A percentile compares a stretch with the other conserved stretches of the same genome.
Conservation (phyloP, 169 alveolate genomes). For the Babesia caballi region DNA sequence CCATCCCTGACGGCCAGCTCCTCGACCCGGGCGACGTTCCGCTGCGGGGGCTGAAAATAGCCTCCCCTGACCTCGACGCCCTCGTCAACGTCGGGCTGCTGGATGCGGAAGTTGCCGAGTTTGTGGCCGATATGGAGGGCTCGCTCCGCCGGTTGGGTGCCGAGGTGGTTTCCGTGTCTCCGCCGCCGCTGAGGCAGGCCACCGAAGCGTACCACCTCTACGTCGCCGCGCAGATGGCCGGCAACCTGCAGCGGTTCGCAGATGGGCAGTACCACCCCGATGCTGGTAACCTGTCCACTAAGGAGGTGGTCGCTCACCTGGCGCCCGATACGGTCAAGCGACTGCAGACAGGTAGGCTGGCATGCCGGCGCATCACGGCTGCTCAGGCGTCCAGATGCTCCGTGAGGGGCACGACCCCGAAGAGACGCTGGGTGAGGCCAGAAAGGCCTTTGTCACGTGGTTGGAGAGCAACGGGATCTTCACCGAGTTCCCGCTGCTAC, state of each 20-base stretch:
- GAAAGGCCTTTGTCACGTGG: constrained; percentile 17
- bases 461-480: constrained; percentile 21
- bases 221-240: constrained; percentile 48
- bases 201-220: constrained; percentile 18
- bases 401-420: constrained; percentile 12
- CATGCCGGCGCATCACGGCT: not conserved
- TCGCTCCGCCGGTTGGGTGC: constrained; percentile 27
- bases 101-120: constrained; percentile 16
- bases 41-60: constrained; percentile 17
- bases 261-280: constrained; percentile 24
- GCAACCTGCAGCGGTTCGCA: constrained; percentile 44
- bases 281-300: not conserved
- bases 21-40: not conserved
- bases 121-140: constrained; percentile 29
- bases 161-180: constrained; percentile 9
- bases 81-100: not conserved
- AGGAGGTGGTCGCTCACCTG: constrained; percentile 5
- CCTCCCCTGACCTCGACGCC: constrained; percentile 20
- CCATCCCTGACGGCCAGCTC: not conserved
- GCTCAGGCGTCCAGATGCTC: constrained; percentile 1
- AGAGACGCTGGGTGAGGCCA: not conserved
- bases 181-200: constrained; percentile 3
- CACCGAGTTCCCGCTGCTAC: constrained; percentile 12
- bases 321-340: not conserved
- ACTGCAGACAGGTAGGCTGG: constrained; percentile 7